Evolutionary conservation across 257 asterid genomes (phyloP), one percentile per base, ranked within the genome.

Genomic region (Eucommia ulmoides): DNA sequence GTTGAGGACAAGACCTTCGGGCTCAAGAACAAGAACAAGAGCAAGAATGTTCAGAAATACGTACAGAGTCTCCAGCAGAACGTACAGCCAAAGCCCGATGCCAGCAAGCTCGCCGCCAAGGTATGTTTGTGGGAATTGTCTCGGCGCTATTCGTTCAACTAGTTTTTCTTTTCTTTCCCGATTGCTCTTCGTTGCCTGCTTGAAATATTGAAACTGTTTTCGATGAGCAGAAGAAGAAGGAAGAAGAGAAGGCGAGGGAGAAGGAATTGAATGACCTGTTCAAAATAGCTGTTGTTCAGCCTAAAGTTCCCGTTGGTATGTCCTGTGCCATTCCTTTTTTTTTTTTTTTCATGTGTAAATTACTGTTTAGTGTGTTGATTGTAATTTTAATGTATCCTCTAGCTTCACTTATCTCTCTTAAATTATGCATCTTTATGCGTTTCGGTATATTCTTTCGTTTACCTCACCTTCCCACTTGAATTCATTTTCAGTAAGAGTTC

Each of bases 1-100:
- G 71, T 78, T 14, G 98, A 91, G 74, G 99, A 86, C 93, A 91
- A 91, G 71, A 91, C 99, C 2, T 91, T 91, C 63, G 98, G 98
- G 60, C 80, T 91, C 61, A 91, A 91, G 86, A 91, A 91, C 47
- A 91, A 91, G 53, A 91, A 81, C 67, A 91, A 91, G 84, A 80
- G 93, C 45, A 86, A 91, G 56, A 76, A 71, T 65, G 98, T 91
- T 8, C 98, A 91, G 84, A 91, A 91, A 67, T 91, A 91, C 54
- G 96, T 91, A 3, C 94, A 91, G 47, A 73, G 92, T 22, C 76
- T 91, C 62, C 50, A 80, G 58, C 94, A 79, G 55, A 59, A 76
- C 59, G 94, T 64, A n/a, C 84, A 76, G 68, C 96, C 93, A 35
- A 86, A 66, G 56, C 67, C 79, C 33, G 98, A 91, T 58, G 41